Percentiles rank a stretch among this genome's conserved stretches.
phyloP scores from a whole-genome alignment of 1,284 basidiomycete species.

The Trametes versicolor region DNA sequence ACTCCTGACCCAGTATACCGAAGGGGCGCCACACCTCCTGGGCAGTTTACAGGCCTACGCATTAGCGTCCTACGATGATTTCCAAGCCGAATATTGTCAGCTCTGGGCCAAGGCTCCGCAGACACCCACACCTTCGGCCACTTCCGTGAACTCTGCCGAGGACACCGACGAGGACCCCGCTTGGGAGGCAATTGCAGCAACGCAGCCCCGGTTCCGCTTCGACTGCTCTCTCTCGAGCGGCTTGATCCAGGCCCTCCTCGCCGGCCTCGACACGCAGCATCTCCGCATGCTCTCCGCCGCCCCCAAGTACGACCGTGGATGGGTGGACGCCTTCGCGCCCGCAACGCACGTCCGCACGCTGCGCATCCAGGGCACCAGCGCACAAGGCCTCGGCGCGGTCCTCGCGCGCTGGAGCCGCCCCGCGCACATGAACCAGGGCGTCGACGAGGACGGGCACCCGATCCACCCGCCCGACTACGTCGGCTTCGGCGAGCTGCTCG shows the following conservation, averaged over 20 bases:
- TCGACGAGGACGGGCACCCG: no score
- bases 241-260: background rate
- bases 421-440: background rate
- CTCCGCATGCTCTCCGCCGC: background rate
- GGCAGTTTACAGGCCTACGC: background rate
- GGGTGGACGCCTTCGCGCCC: background rate
- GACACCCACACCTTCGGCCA: background rate
- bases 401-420: slow-evolving; percentile 3
- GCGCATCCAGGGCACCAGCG: background rate
- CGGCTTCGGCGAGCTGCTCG: background rate
- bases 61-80: background rate
- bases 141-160: background rate
- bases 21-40: background rate
- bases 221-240: background rate
- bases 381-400: background rate
- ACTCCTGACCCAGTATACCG: background rate
- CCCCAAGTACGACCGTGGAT: no score
- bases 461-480: background rate
- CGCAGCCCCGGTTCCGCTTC: background rate
- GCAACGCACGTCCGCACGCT: background rate
- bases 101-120: background rate
- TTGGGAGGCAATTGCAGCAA: background rate
- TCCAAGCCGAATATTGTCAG: background rate
- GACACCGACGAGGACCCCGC: background rate
- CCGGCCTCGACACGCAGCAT: background rate